phyloP scores from a whole-genome alignment of 2,329 filamentous ascomycete genomes.

The Ophiostoma sp. region DNA sequence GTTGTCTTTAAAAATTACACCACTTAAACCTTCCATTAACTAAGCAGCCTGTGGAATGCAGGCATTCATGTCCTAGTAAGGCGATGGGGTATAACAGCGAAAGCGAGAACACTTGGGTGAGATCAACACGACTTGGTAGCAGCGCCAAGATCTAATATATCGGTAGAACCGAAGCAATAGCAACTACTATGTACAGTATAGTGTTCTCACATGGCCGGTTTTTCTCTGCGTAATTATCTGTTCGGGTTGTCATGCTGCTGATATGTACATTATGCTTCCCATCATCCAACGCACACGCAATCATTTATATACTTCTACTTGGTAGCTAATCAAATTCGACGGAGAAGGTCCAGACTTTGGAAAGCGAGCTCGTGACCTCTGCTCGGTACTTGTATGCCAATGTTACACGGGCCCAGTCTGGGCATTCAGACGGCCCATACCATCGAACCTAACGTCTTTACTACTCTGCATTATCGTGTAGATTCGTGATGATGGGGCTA shows the following conservation, averaged over 20 bases:
- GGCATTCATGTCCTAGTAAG: too few species aligned
- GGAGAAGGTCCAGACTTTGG: background rate
- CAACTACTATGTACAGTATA: background rate
- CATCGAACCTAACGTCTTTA: background rate
- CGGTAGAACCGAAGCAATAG: background rate
- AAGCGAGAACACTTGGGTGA: background rate
- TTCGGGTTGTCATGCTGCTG: too few species aligned
- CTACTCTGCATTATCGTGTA: too few species aligned
- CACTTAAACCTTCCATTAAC: too few species aligned
- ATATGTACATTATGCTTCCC: too few species aligned
- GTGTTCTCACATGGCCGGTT: background rate
- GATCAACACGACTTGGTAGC: background rate
- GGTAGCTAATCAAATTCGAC: too few species aligned
- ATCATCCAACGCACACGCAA: too few species aligned
- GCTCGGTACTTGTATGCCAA: background rate
- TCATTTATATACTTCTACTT: too few species aligned
- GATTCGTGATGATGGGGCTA: background rate
- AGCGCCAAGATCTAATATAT: background rate
- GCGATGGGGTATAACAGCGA: too few species aligned
- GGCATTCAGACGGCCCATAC: background rate
- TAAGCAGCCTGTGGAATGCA: too few species aligned
- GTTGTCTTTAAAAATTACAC: too few species aligned
- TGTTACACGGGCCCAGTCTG: background rate
- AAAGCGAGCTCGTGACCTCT: background rate
- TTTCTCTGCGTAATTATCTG: background rate